Conservation (phyloP, 169 alveolate species). For the Plasmodium coatneyi region DNA sequence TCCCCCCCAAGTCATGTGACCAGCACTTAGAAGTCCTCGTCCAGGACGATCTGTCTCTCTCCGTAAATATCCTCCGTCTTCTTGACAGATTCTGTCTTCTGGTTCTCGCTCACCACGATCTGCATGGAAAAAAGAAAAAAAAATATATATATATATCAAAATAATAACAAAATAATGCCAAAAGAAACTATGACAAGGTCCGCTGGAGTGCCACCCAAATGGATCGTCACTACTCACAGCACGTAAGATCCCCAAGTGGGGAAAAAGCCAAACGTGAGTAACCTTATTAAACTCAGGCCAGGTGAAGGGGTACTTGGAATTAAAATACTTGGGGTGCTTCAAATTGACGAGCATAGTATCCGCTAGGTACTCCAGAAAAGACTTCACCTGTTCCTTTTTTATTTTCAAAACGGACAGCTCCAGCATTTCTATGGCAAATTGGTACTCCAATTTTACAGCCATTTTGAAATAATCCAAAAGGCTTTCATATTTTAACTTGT, state of each 20-base stretch:
- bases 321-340: slow-evolving; percentile 77
- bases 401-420: slow-evolving; percentile 72
- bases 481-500: slow-evolving; percentile 78
- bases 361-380: slow-evolving; percentile 75
- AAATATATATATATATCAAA: background rate
- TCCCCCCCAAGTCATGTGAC: background rate
- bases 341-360: slow-evolving; percentile 77
- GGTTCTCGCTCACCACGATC: slow-evolving; percentile 34
- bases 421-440: slow-evolving; percentile 75
- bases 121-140: background rate
- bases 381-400: slow-evolving; percentile 77
- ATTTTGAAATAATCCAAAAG: slow-evolving; percentile 74
- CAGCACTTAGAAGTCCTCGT: slow-evolving; percentile 67
- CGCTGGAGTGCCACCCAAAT: background rate
- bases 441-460: slow-evolving; percentile 79
- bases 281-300: slow-evolving; percentile 74
- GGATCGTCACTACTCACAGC: background rate
- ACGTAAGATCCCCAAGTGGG: background rate
- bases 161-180: background rate
- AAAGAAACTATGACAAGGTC: background rate
- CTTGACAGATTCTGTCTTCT: slow-evolving; percentile 24
- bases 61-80: slow-evolving; percentile 66
- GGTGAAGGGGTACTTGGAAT: slow-evolving; percentile 78
- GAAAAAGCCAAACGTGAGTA: background rate
- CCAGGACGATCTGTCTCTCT: slow-evolving; percentile 66